These are phyloP conservation scores for Pelargonium fulgidum DNA, from an alignment of 441 rosid species.

Conservation along the genomic window DNA sequence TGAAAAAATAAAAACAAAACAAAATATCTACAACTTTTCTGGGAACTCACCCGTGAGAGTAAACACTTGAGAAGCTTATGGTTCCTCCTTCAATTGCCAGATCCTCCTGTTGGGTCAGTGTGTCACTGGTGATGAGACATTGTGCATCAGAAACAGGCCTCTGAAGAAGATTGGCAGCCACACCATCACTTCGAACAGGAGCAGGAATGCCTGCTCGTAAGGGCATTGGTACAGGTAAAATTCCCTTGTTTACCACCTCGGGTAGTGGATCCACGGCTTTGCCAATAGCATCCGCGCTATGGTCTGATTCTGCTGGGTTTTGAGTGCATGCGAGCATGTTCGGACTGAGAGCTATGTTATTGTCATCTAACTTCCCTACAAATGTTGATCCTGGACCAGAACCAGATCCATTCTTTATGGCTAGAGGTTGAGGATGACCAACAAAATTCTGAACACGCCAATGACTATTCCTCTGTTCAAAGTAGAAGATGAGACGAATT, in stretches of 20 bases:
- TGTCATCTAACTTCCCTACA: not conserved
- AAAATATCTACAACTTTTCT: not conserved
- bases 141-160: slow-evolving; percentile 50
- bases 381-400: slow-evolving; percentile 1
- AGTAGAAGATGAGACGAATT: not conserved
- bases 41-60: slow-evolving; percentile 42
- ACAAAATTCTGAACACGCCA: slow-evolving; percentile 73
- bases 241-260: slow-evolving; percentile 46
- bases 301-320: slow-evolving; percentile 37
- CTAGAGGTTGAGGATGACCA: slow-evolving; percentile 42
- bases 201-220: slow-evolving; percentile 25
- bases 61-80: slow-evolving; percentile 55
- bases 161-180: slow-evolving; percentile 31
- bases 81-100: slow-evolving; percentile 62
- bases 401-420: slow-evolving; percentile 46
- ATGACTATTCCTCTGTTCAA: slow-evolving; percentile 78
- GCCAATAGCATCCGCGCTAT: slow-evolving; percentile 36
- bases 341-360: not conserved
- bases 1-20: not conserved
- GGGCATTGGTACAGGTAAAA: slow-evolving; percentile 28
- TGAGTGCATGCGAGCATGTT: not conserved
- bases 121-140: slow-evolving; percentile 39
- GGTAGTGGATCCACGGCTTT: slow-evolving; percentile 44
- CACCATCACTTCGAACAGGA: slow-evolving; percentile 33
- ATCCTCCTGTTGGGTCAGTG: slow-evolving; percentile 40